phyloP scores from a whole-genome alignment of 148 eudicot genomes.

The Cornus florida region DNA sequence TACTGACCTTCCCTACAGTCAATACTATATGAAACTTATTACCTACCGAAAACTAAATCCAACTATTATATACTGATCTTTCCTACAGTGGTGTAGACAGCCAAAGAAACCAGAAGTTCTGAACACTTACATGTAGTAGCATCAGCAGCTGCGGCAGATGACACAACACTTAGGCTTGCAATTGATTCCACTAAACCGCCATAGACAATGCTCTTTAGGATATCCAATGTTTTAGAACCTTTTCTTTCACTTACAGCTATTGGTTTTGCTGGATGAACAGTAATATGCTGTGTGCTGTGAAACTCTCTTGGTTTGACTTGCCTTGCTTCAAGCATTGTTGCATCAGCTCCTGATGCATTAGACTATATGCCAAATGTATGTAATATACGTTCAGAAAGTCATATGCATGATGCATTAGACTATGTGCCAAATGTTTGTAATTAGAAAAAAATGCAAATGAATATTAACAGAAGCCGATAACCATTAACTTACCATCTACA shows the following conservation, averaged over 20 bases:
- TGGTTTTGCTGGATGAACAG: background rate
- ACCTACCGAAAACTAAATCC: too few species aligned
- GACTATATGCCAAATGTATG: background rate
- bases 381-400: background rate
- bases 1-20: too few species aligned
- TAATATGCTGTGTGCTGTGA: too few species aligned
- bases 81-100: too few species aligned
- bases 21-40: too few species aligned
- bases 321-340: background rate
- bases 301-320: too few species aligned
- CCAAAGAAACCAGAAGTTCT: background rate
- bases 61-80: too few species aligned
- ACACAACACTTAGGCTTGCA: constrained; percentile 66
- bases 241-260: background rate
- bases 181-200: constrained; percentile 77
- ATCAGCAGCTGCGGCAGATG: constrained; percentile 81
- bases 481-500: too few species aligned
- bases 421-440: too few species aligned
- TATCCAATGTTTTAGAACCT: constrained; percentile 14
- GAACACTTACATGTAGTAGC: constrained; percentile 60
- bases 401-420: too few species aligned
- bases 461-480: too few species aligned
- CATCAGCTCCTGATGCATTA: background rate
- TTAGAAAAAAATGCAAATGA: too few species aligned
- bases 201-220: constrained; percentile 71